Conservation (phyloP, 371 early-diverging fungal species). For the Chytridiales sp. region DNA sequence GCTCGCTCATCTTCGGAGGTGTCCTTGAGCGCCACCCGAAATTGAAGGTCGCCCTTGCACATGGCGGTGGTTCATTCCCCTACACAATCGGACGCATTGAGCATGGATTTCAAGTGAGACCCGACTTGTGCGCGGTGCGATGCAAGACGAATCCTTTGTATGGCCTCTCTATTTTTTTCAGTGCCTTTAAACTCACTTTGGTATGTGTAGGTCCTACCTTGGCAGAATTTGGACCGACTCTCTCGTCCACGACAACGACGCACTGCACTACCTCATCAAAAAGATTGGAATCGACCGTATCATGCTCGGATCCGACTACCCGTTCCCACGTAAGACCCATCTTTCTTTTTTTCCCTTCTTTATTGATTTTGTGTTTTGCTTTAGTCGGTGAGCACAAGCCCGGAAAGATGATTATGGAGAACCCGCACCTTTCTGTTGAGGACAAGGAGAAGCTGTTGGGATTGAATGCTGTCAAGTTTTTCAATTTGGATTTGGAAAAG, state of each 20-base stretch:
- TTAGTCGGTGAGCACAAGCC: slow-evolving; percentile 64
- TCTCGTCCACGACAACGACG: slow-evolving; percentile 69
- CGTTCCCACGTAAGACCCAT: slow-evolving; percentile 54
- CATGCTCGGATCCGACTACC: slow-evolving; percentile 69
- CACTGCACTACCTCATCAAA: slow-evolving; percentile 58
- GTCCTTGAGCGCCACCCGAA: slow-evolving; percentile 66
- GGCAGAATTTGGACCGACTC: slow-evolving; percentile 66
- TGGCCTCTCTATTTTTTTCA: background rate
- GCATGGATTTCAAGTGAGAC: slow-evolving; percentile 67
- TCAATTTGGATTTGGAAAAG: slow-evolving; percentile 37
- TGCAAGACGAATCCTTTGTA: slow-evolving; percentile 54
- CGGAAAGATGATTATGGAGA: slow-evolving; percentile 59
- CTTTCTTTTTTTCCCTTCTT: background rate
- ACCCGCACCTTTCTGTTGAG: slow-evolving; percentile 52
- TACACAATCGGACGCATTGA: slow-evolving; percentile 66
- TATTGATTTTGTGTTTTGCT: slow-evolving; percentile 1
- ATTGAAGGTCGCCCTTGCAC: slow-evolving; percentile 65
- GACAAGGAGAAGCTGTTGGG: slow-evolving; percentile 57
- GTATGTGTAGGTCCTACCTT: slow-evolving; percentile 44
- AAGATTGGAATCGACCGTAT: slow-evolving; percentile 66
- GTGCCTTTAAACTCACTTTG: slow-evolving; percentile 11
- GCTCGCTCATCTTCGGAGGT: slow-evolving; percentile 68
- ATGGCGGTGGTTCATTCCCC: slow-evolving; percentile 72
- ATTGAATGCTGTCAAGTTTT: slow-evolving; percentile 53
- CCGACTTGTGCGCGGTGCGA: slow-evolving; percentile 62